A percentile compares a stretch with the other conserved stretches of the same genome.
These are phyloP conservation scores for Moesziomyces parantarcticus DNA, from an alignment of 1,284 basidiomycete species.

Conservation along the genomic window DNA sequence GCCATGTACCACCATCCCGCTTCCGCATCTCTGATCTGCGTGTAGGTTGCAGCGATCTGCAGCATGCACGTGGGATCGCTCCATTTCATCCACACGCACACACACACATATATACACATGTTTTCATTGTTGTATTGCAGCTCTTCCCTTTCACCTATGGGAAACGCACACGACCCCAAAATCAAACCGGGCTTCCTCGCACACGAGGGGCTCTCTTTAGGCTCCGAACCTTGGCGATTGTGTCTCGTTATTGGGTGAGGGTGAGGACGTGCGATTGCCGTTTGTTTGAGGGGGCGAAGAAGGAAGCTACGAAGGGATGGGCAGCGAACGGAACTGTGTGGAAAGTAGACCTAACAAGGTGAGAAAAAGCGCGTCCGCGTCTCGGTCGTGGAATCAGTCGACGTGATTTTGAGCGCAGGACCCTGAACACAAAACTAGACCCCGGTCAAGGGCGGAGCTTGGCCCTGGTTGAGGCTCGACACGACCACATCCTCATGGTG, in stretches of 20 bases:
- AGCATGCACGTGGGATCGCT: not conserved
- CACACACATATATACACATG: slow-evolving; percentile 15
- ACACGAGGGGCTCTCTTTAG: slow-evolving; percentile 41
- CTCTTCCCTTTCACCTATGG: slow-evolving; percentile 8
- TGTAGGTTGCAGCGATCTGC: not conserved
- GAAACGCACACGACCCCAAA: slow-evolving; percentile 27
- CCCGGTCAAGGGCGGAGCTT: too few species aligned
- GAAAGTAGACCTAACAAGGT: not conserved
- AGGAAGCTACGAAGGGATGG: too few species aligned
- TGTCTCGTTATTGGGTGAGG: too few species aligned
- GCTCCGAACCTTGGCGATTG: slow-evolving; percentile 12
- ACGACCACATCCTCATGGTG: too few species aligned
- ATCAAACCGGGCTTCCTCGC: slow-evolving; percentile 34
- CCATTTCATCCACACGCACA: slow-evolving; percentile 8
- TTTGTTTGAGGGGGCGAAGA: too few species aligned
- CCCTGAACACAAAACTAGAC: too few species aligned
- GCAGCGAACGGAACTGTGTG: too few species aligned
- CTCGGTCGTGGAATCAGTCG: slow-evolving; percentile 7
- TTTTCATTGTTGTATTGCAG: slow-evolving; percentile 33
- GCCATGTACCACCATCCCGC: slow-evolving; percentile 35
- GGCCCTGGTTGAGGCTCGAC: too few species aligned
- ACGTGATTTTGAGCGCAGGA: slow-evolving; percentile 1
- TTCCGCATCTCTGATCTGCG: slow-evolving; percentile 14
- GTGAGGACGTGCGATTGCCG: too few species aligned
- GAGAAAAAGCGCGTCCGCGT: slow-evolving; percentile 1